Evolutionary conservation across 139 green algal species (phyloP), one percentile per base, ranked within the genome.

Genomic region (Mesotaenium endlicherianum): DNA sequence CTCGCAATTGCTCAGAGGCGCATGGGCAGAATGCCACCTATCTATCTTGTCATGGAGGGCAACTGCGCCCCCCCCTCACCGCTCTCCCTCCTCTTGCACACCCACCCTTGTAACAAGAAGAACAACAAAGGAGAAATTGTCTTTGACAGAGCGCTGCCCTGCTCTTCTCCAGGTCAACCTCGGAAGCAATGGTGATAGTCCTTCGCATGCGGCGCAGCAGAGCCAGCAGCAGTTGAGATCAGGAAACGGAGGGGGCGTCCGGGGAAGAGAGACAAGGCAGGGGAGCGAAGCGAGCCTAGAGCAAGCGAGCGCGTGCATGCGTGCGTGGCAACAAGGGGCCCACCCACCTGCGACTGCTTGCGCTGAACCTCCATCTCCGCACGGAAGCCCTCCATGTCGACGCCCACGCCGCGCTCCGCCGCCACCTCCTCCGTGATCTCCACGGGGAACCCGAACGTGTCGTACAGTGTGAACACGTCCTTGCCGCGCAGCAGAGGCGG

Each of bases 391-490:
- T 55, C 82, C 70, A 91, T 74, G 78, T 91, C 88, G 67, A 91
- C 88, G 39, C 44, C 70, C 5, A 90, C 86, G 44, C 75, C 86
- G 40, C 47, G 20, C 86, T 90, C 85, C 47, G 38, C 31, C 30
- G 75, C 86, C 47, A 88, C 88, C 75, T 92, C 90, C 41, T 80
- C 75, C 8, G 94, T 97, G 72, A 97, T 91, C 89, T 97, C 94
- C 67, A 96, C 86, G 0, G 94, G 94, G 86, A 97, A 97, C 5
- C 94, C 94, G 50, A 93, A 97, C 8, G 91, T 94, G 86, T 97
- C 94, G 81, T 97, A 97, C 76, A 97, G 86, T 81, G 92, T 76
- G 87, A 97, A 97, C 5, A 92, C 94, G 58, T 96, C 93, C 0
- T 85, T 59, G 17, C 94, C 94, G 4, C 38, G 43, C 30, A 96